A percentile compares a stretch with the other conserved stretches of the same genome.
Evolutionary conservation across 2,329 filamentous ascomycete genomes (phyloP).

Genomic region (Onygenales sp.): DNA sequence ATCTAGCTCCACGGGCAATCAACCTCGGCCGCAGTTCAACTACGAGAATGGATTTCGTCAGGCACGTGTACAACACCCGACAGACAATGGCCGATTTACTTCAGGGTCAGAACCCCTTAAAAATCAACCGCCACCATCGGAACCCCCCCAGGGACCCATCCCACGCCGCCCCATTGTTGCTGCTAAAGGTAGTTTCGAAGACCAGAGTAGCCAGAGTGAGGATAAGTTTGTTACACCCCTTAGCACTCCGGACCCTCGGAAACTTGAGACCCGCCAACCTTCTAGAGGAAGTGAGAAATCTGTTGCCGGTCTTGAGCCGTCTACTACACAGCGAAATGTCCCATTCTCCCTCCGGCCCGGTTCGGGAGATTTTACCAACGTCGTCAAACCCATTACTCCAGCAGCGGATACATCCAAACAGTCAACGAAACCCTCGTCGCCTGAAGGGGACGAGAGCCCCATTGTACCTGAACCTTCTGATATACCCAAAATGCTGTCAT

Average conservation of each 20-base stretch:
- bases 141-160: background rate
- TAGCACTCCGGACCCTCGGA: slow-evolving; percentile 23
- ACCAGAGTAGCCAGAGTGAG: slow-evolving; percentile 20
- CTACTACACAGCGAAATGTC: background rate
- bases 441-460: background rate
- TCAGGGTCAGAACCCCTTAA: background rate
- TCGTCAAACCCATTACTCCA: background rate
- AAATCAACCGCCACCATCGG: background rate
- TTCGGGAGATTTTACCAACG: background rate
- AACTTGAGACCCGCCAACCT: slow-evolving; percentile 23
- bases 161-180: background rate
- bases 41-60: slow-evolving; percentile 1
- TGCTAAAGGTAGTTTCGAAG: slow-evolving; percentile 17
- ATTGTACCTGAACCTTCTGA: background rate
- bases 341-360: background rate
- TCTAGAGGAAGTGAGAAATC: slow-evolving; percentile 18
- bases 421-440: background rate
- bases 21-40: background rate
- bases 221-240: slow-evolving; percentile 27
- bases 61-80: background rate
- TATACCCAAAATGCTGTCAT: background rate
- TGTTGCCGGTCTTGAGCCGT: background rate
- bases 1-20: background rate
- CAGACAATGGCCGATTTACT: background rate
- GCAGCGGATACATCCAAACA: background rate